Evolutionary conservation across 108 stramenopile species (phyloP), one percentile per base, ranked within the genome.

Genomic region (Skeletonema marinoi): DNA sequence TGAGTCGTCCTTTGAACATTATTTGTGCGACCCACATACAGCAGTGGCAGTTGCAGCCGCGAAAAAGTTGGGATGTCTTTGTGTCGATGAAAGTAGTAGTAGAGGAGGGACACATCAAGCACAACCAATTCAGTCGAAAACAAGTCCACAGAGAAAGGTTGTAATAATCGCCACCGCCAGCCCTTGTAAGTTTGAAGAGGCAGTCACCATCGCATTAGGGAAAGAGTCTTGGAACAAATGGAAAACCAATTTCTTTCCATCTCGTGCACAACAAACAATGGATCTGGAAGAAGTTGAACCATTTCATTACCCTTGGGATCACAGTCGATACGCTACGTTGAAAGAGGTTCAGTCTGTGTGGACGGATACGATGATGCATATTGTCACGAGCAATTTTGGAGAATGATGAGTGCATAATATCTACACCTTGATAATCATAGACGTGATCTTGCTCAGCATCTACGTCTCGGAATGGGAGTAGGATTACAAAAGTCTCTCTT

Each of bases 1-100:
- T 38, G 71, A 81, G 1, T 71, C 78, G 2, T 80, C 39, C 11
- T 65, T 35, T 44, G 71, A 19, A 12, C 0, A 41, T 10, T 93
- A 92, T 66, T 73, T 85, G 25, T 77, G 68, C n/a, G 96, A 97
- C 86, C 96, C 96, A 21, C 93, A 97, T 70, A 95, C 93, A 4
- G 88, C 89, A 12, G 93, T 97, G 13, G 96, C 91, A n/a, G 42
- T 95, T 13, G 71, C 78, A 14, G 92, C 89, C 4, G 93, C 92
- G 4, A 65, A 88, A 60, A 72, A 73, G 70, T 65, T 90, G 61
- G 93, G 93, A 19, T 93, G 87, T 65, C 63, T 65, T 13, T 56
- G 44, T 31, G 6, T 25, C 17, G 33, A 75, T 1, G 39, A 60
- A 19, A 44, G 32, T 41, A 66, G 12, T 12, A 41, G 10, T 11